Evolutionary conservation across 257 asterid species (phyloP).

Genomic region (Nicotiana obtusifolia): DNA sequence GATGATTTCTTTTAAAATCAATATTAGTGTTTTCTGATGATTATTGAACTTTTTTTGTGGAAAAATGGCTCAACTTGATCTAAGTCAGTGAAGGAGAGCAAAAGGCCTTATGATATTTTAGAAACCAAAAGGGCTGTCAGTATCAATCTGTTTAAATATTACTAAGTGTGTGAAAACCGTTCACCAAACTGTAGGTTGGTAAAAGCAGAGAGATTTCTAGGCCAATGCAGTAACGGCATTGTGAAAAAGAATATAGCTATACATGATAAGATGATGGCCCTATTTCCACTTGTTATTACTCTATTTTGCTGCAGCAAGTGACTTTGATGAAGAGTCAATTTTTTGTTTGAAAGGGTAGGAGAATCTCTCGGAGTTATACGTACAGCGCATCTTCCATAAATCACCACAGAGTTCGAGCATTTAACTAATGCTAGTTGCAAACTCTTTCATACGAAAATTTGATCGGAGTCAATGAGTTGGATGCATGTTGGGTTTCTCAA

Average conservation of each 20-base stretch:
- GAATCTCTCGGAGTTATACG: background rate
- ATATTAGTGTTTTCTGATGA: too few species aligned
- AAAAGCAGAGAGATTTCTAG: background rate
- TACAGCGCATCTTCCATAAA: background rate
- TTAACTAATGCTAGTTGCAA: background rate
- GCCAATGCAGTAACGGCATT: background rate
- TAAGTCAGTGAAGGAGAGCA: background rate
- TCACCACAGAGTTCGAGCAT: background rate
- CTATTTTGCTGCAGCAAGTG: background rate
- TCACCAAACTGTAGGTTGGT: background rate
- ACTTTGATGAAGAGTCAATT: background rate
- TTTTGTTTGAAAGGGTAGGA: background rate
- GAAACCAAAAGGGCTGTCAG: background rate
- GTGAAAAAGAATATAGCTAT: background rate
- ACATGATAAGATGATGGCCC: background rate
- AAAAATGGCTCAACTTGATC: too few species aligned
- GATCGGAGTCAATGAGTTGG: background rate
- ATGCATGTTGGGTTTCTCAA: background rate
- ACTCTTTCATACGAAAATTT: background rate
- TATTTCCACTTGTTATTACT: background rate
- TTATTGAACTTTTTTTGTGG: too few species aligned
- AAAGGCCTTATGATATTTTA: background rate
- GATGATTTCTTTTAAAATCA: too few species aligned
- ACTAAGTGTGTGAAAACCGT: too few species aligned
- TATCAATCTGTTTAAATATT: background rate